Conservation (phyloP, 352 stramenopile species). For the Pelagophyceae sp. region DNA sequence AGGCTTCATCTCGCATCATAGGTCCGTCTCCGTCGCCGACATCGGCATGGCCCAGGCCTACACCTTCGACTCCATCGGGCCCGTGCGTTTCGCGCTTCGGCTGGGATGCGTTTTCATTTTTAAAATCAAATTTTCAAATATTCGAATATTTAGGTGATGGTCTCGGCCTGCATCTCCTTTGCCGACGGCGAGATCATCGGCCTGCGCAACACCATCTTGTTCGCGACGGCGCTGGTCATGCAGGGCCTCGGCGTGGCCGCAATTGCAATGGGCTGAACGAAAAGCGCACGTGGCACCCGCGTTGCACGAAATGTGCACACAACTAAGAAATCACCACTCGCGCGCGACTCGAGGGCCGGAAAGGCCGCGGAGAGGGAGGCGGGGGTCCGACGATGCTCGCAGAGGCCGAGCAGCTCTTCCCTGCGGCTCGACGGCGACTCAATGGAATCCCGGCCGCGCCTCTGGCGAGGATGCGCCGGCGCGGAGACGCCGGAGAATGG, state of each 20-base stretch:
- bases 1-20: too few species aligned
- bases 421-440: too few species aligned
- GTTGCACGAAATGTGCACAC: too few species aligned
- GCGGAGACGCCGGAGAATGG: too few species aligned
- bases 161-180: slow-evolving; percentile 9
- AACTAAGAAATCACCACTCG: too few species aligned
- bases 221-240: not conserved
- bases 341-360: too few species aligned
- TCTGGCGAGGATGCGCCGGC: too few species aligned
- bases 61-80: not conserved
- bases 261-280: not conserved
- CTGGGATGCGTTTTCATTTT: not conserved
- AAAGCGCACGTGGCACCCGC: too few species aligned
- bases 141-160: not conserved
- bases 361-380: too few species aligned
- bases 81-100: not conserved
- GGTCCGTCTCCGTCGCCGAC: not conserved
- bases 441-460: too few species aligned
- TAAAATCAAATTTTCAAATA: not conserved
- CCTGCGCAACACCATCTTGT: not conserved
- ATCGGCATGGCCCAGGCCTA: slow-evolving; percentile 2
- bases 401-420: too few species aligned
- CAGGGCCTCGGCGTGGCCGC: not conserved
- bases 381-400: too few species aligned
- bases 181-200: slow-evolving; percentile 1